Base-by-base conservation (phyloP, 1,284 basidiomycete species). In the Ceratorhiza oryzae-sativae region DNA sequence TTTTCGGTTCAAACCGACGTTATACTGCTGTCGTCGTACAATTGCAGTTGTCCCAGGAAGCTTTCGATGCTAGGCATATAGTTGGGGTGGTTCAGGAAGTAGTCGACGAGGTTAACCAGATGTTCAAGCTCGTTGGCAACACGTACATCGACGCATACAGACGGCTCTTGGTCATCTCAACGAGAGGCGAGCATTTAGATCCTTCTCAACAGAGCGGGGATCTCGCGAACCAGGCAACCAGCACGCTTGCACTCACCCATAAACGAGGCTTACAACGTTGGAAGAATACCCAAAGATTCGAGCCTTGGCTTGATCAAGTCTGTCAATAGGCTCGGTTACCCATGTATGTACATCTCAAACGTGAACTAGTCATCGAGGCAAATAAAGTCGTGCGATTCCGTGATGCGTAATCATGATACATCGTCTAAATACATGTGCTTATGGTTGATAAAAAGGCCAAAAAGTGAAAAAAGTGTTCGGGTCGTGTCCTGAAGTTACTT, bases 1-100 rank as follows among this genome's bases (percentile, higher is more conserved):
- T 68, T 10, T 68, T 68, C 34, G 51, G 65, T 23, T 45, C 49
- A 15, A 68, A 68, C 27, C 30, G 27, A 36, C 51, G 36, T 3
- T 27, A 42, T 46, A 68, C 51, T 4, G 65, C 65, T 6, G 25
- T 68, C 20, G 65, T 68, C 30, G 41, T 68, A 1, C 65, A 68
- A 23, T 23, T 68, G 42, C 41, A 13, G 13, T 42, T 23, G 18
- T 3, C 13, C 10, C 18, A 36, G 30, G 39, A 46, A n/a, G 49
- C 8, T 18, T 25, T n/a, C 39, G 10, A 36, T 3, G 6, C 41
- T 25, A 36, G 48, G 9, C 5, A 25, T 2, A 30, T 61, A 8
- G 15, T 48, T 3, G 27, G 0, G 25, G 18, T 6, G 2, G 20
- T 61, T 34, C 10, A 42, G 25, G 30, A 46, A 23, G 42, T 42